Evolutionary conservation across 208 protist species (phyloP), one percentile per base, ranked within the genome.

Genomic region (Trypanosoma rangeli): DNA sequence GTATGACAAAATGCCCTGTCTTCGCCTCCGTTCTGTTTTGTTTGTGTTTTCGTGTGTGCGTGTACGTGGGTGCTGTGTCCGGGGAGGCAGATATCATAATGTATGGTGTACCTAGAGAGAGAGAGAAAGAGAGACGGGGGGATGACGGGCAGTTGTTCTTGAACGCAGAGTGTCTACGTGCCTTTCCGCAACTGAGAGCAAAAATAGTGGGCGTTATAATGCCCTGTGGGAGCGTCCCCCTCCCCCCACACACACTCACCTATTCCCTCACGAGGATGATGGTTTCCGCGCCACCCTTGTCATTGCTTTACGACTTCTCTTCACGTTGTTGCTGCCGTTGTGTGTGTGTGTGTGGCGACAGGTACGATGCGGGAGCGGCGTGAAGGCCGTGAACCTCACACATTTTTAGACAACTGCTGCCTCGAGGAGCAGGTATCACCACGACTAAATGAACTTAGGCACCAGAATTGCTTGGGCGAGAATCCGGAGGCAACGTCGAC

Each of bases 1-100:
- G 31, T n/a, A 52, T 46, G 18, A 10, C 28, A 48, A 22, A 0
- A 42, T 16, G 5, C 64, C n/a, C 48, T 55, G 68, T 62, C 16
- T 77, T 20, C 72, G 56, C 18, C 31, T 79, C 39, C 24, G 58
- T 54, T 65, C 28, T 74, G 69, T 60, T 64, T 22, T 62, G 49
- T 71, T 55, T 24, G 26, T 78, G 33, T 31, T 5, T 44, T 18
- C 58, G 33, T 64, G 0, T 68, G 26, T 54, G 24, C 59, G 10
- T 49, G 16, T 65, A 39, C 20, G 9, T 65, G 4, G 29, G 46
- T 26, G n/a, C 46, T 50, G 13, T 9, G 2, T 50, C 20, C 20
- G 1, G 18, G 20, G 46, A 50, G 46, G 3, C 3, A 15, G 18
- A 50, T 50, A 50, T 50, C 18, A 15, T 5, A 26, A 18, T 53